phyloP scores from a whole-genome alignment of 2,329 filamentous ascomycete species.

The Akanthomyces dipterigenus region DNA sequence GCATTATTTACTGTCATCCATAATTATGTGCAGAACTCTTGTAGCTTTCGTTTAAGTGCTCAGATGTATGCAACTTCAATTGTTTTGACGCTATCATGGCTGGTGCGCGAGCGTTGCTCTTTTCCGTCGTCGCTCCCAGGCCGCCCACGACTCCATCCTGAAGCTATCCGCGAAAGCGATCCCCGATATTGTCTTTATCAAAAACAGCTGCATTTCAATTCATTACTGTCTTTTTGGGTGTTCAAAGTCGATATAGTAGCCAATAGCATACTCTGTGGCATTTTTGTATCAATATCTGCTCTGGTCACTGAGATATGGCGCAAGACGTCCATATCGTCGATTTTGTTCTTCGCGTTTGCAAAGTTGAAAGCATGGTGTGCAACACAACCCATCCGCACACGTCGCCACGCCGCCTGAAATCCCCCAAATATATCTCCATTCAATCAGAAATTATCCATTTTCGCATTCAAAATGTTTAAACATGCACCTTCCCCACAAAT shows the following conservation, averaged over 20 bases:
- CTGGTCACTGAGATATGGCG: background rate
- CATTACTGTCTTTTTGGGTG: background rate
- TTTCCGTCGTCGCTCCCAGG: background rate
- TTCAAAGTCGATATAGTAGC: constrained; percentile 1
- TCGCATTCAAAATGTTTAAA: background rate
- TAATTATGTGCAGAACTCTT: background rate
- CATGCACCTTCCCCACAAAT: background rate
- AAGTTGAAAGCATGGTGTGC: background rate
- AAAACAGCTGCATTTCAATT: constrained; percentile 5
- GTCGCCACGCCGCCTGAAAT: background rate
- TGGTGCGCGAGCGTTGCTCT: background rate
- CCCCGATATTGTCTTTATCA: constrained; percentile 5
- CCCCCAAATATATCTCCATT: background rate
- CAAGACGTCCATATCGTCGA: constrained; percentile 1
- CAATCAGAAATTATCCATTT: background rate
- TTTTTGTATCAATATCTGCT: background rate
- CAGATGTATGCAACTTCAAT: constrained; percentile 2
- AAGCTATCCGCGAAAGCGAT: constrained; percentile 13
- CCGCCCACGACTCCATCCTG: constrained; percentile 7
- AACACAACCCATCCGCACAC: background rate
- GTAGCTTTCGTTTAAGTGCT: constrained; percentile 6
- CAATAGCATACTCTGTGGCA: background rate
- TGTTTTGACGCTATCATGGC: background rate
- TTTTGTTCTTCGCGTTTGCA: constrained; percentile 13
- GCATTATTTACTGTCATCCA: background rate